Conservation (phyloP, 192 early-diverging fungal species). For the Podila horticola region DNA sequence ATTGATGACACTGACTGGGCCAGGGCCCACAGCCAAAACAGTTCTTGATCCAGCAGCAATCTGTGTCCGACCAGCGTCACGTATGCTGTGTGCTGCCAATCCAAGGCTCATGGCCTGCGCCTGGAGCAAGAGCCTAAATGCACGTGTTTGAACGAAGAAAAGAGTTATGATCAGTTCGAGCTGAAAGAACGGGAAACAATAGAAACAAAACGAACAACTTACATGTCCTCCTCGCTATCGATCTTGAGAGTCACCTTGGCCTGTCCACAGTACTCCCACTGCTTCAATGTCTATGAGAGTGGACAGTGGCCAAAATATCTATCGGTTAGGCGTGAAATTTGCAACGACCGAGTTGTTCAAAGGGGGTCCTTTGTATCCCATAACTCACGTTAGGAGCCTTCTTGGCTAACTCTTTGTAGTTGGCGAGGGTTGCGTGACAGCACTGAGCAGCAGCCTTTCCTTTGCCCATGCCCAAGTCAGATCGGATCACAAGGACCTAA, state of each 20-base stretch:
- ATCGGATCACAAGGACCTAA: constrained; percentile 84
- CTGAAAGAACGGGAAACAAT: background rate
- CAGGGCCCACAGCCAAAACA: constrained; percentile 95
- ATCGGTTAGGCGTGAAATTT: background rate
- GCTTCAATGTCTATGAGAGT: constrained; percentile 50
- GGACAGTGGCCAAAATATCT: background rate
- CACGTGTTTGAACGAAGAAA: constrained; percentile 20
- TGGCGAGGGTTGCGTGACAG: constrained; percentile 90
- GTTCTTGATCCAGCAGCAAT: constrained; percentile 92
- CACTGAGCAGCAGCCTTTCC: constrained; percentile 97
- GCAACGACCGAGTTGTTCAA: background rate
- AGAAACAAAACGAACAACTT: constrained; percentile 30
- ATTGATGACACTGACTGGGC: constrained; percentile 52
- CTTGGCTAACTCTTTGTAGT: constrained; percentile 70
- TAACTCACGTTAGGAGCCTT: constrained; percentile 58
- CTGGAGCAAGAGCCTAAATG: constrained; percentile 70
- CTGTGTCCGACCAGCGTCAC: constrained; percentile 93
- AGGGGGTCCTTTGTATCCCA: background rate
- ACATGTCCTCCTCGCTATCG: constrained; percentile 81
- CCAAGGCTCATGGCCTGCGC: constrained; percentile 64
- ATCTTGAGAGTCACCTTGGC: constrained; percentile 90
- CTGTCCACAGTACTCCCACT: constrained; percentile 85
- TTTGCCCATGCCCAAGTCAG: constrained; percentile 93
- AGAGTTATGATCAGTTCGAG: background rate
- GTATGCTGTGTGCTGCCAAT: constrained; percentile 78